Evolutionary conservation across 2,329 filamentous ascomycete species (phyloP).

Genomic region (Pseudogymnoascus sp.): DNA sequence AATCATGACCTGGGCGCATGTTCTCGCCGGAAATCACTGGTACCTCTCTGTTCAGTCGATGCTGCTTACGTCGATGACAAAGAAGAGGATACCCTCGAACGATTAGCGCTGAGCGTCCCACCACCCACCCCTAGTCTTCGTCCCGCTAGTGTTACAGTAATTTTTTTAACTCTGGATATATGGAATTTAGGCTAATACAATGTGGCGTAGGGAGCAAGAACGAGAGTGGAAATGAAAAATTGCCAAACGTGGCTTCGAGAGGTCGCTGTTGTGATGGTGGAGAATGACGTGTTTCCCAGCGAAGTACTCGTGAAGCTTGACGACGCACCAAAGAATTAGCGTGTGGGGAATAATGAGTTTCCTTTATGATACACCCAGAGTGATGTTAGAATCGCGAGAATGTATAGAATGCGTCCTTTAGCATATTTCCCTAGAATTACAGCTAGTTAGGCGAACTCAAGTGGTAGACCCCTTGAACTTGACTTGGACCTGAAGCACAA

Average conservation of each 20-base stretch:
- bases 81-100: too few relatives aligned
- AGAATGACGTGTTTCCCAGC: background rate
- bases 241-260: conserved; percentile 23
- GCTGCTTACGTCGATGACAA: conserved; percentile 3
- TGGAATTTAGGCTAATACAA: too few relatives aligned
- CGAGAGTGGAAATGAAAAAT: conserved; percentile 19
- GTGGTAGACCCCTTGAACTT: too few relatives aligned
- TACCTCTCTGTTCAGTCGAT: conserved; percentile 9
- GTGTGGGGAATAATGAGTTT: too few relatives aligned
- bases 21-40: conserved; percentile 3
- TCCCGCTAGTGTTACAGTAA: background rate
- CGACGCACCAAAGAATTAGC: background rate
- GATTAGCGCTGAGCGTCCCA: conserved; percentile 9
- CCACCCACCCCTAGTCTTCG: conserved; percentile 21
- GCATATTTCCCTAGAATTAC: too few relatives aligned
- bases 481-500: too few relatives aligned
- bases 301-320: background rate
- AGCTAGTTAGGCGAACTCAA: too few relatives aligned
- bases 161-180: too few relatives aligned
- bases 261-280: conserved; percentile 18
- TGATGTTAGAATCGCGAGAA: too few relatives aligned
- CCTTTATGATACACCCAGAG: too few relatives aligned
- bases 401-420: too few relatives aligned
- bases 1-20: conserved; percentile 17
- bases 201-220: conserved; percentile 14